These are phyloP conservation scores for Brassica incana DNA, from an alignment of 345 rosid genomes.

Conservation along the genomic window DNA sequence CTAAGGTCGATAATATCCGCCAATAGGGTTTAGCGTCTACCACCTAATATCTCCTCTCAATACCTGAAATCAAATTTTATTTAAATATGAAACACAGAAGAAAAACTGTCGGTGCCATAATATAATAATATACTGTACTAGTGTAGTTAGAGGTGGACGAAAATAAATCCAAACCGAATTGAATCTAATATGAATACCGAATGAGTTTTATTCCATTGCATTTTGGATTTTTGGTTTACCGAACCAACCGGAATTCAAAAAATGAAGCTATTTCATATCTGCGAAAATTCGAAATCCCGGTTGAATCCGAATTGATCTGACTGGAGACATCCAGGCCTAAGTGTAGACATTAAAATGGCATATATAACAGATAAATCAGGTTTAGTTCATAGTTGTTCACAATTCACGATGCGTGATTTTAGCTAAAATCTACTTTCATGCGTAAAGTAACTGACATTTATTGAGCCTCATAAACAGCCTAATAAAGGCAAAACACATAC, in stretches of 20 bases:
- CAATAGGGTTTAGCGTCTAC: not conserved
- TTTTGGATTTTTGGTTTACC: not conserved
- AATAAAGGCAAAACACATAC: not conserved
- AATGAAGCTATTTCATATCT: too few species aligned
- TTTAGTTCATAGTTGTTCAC: not conserved
- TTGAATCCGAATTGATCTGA: too few species aligned
- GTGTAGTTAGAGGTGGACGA: not conserved
- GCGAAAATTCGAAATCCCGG: not conserved
- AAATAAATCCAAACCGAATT: not conserved
- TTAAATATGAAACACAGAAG: not conserved
- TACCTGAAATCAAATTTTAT: not conserved
- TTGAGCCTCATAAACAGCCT: not conserved
- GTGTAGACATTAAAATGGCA: not conserved
- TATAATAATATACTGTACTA: not conserved
- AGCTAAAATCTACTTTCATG: not conserved
- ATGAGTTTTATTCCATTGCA: not conserved
- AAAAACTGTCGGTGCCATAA: not conserved
- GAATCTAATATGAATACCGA: not conserved
- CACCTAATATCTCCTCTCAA: not conserved
- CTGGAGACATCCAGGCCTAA: too few species aligned
- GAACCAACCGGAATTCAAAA: not conserved
- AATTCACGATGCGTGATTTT: not conserved
- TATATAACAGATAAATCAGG: not conserved
- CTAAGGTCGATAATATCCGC: not conserved
- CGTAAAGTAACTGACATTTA: not conserved